Evolutionary conservation across 495 filamentous ascomycete genomes (phyloP).

Genomic region (Bombardia bombarda): DNA sequence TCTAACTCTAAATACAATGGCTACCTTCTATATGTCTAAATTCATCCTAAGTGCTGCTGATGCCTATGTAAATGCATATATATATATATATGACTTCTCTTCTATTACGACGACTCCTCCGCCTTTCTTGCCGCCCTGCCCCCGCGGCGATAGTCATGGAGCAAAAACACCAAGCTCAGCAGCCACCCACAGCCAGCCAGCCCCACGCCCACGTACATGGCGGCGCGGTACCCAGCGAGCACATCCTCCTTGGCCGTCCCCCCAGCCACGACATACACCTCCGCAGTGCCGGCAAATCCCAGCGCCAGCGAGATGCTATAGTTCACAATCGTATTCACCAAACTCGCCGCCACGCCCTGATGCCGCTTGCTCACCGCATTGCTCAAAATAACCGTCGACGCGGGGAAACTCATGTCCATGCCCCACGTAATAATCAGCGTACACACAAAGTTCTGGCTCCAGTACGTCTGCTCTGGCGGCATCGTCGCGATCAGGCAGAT

Average conservation of each 20-base stretch:
- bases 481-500: conserved; percentile 37
- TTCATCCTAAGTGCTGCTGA: no score
- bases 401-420: conserved; percentile 42
- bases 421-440: conserved; percentile 43
- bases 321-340: conserved; percentile 37
- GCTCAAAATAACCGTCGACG: conserved; percentile 31
- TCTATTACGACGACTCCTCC: no score
- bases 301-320: conserved; percentile 40
- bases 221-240: conserved; percentile 29
- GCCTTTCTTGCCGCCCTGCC: no score
- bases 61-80: no score
- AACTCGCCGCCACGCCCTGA: conserved; percentile 36
- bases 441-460: conserved; percentile 37
- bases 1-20: no score
- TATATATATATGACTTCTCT: no score
- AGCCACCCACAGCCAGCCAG: conserved; percentile 21
- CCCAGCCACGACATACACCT: conserved; percentile 27
- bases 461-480: conserved; percentile 40
- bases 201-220: conserved; percentile 25
- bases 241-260: conserved; percentile 24
- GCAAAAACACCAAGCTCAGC: conserved; percentile 10
- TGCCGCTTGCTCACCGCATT: conserved; percentile 30
- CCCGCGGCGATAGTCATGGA: not conserved
- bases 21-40: no score
- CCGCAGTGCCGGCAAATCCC: conserved; percentile 40